Conservation (phyloP, 2,329 filamentous ascomycete genomes). For the Cadophora sp. region DNA sequence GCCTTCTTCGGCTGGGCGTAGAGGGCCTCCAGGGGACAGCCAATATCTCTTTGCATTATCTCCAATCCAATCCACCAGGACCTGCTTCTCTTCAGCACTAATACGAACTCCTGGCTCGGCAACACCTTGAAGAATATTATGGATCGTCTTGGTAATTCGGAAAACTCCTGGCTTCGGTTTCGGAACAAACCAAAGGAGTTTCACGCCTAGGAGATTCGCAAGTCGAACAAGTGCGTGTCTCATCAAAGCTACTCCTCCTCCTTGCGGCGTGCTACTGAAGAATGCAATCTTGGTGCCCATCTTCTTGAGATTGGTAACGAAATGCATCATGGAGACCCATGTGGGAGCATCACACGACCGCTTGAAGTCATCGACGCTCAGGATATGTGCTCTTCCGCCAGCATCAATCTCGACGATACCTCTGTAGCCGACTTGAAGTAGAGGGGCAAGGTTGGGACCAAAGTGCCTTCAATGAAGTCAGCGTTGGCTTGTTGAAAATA, state of each 20-base stretch:
- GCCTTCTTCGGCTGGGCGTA: conserved; percentile 68
- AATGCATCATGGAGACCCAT: conserved; percentile 62
- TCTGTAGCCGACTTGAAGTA: conserved; percentile 65
- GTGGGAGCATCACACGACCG: conserved; percentile 58
- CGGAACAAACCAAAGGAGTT: conserved; percentile 80
- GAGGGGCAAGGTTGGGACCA: conserved; percentile 73
- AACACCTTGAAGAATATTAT: conserved; percentile 88
- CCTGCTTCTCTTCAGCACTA: conserved; percentile 62
- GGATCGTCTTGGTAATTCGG: conserved; percentile 83
- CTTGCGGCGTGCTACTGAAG: conserved; percentile 70
- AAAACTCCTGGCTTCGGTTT: conserved; percentile 82
- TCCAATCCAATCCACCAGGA: conserved; percentile 74
- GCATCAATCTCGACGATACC: conserved; percentile 65
- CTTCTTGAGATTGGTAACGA: conserved; percentile 59
- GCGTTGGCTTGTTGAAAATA: background rate
- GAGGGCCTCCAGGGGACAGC: conserved; percentile 70
- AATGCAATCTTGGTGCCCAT: conserved; percentile 65
- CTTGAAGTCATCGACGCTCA: conserved; percentile 57
- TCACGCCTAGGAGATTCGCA: conserved; percentile 67
- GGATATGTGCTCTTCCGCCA: conserved; percentile 56
- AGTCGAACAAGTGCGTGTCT: conserved; percentile 74
- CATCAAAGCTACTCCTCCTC: conserved; percentile 71
- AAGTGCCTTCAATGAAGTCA: conserved; percentile 60
- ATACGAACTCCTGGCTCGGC: conserved; percentile 70
- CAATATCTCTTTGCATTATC: conserved; percentile 80